Base-by-base conservation (phyloP, 306 rosid species). In the Dryas alaskensis region DNA sequence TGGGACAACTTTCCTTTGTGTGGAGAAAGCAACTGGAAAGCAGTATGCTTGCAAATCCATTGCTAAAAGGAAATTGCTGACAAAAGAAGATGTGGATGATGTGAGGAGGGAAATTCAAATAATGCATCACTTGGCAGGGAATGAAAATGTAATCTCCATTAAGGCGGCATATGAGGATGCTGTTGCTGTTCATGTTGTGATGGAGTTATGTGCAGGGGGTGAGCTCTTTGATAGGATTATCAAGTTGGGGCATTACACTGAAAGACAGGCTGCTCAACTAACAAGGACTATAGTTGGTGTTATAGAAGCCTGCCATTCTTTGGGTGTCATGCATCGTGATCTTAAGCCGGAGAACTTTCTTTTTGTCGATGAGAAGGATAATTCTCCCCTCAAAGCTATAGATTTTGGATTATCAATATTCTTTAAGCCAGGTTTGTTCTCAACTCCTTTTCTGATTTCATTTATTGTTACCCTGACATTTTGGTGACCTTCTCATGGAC, bases 321-420 rank as follows among this genome's bases (percentile, higher is more conserved):
- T 91, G 42, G 97, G 98, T 46, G 98, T 93, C 11, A 93, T 93
- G 98, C 98, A 93, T 70, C 88, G 98, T 1, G 98, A 93, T 76
- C 96, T 93, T 55, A 93, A 93, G 83, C 98, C 98, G 0, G 98
- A 93, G 85, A 93, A 91, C 70, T 93, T 93, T 60, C 92, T 93
- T 68, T 93, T 93, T 43, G 87, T 89, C 19, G 82, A 89, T 84
- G 79, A 84, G 39, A 62, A 85, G 16, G 98, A 93, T 82, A 97
- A 93, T 39, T 71, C 98, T 0, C 83, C 87, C n/a, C 92, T 91
- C 16, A 88, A 89, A 84, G 96, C 96, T 16, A 93, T 93, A 40
- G 98, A 91, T 87, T 93, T 93, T 73, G 98, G 98, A 62, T 55
- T 93, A 14, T 93, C 98, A 42, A 60, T 89, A 1, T 93, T 93